Evolutionary conservation across 2,329 filamentous ascomycete species (phyloP).

Genomic region (Fonsecaea monophora): DNA sequence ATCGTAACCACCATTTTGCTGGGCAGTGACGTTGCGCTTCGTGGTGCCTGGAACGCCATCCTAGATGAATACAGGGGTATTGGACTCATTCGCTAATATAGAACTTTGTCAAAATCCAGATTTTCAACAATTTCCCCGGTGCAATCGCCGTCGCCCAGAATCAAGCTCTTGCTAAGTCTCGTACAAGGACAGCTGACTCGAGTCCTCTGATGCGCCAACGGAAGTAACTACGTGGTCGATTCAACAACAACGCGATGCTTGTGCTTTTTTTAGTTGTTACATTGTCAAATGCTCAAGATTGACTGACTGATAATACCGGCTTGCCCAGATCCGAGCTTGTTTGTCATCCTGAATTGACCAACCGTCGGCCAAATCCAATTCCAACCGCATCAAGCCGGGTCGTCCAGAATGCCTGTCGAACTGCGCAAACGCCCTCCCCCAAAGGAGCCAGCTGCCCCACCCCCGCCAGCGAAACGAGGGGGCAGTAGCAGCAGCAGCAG

Average conservation of each 20-base stretch:
- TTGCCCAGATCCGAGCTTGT: not conserved
- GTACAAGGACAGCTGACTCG: not conserved
- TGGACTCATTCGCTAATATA: not conserved
- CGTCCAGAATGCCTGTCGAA: slow-evolving; percentile 54
- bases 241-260: not conserved
- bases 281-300: not conserved
- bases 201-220: not conserved
- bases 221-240: not conserved
- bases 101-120: not conserved
- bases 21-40: not conserved
- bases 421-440: slow-evolving; percentile 68
- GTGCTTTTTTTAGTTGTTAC: not conserved
- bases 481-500: slow-evolving; percentile 40
- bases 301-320: not conserved
- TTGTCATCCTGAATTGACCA: not conserved
- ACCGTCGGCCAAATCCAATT: not conserved
- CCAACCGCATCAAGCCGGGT: not conserved
- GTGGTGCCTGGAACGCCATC: not conserved
- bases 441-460: slow-evolving; percentile 54
- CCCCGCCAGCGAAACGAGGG: slow-evolving; percentile 57
- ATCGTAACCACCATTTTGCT: not conserved
- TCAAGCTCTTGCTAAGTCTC: not conserved
- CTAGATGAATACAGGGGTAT: not conserved
- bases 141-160: not conserved
- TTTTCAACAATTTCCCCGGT: not conserved